Evolutionary conservation across 2,329 filamentous ascomycete species (phyloP), one percentile per base, ranked within the genome.

Genomic region (Leptosphaerulina australis): DNA sequence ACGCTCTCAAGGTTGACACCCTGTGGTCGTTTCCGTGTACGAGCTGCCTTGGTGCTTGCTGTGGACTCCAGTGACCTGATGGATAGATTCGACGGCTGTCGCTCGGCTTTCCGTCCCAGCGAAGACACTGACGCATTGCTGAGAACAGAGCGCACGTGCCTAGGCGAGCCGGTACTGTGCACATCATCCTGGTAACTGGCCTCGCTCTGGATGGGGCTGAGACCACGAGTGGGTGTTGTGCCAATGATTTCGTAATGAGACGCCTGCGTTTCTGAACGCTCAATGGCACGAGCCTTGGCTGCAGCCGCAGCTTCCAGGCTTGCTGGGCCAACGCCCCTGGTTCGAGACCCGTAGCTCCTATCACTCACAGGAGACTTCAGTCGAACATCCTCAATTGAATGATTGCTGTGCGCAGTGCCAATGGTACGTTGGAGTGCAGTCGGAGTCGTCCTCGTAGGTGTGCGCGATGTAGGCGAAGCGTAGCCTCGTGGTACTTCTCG

Each of bases 181-280:
- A 55, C 46, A 17, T 65, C 67, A 15, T 70, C 67, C 21, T 59
- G 60, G 64, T 91, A 93, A 55, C 92, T 94, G 9, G 91, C 93
- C 12, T 96, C 90, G 63, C 92, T 97, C 60, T 94, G 92, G 52
- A 96, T 92, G 0, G 93, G 93, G 67, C 92, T 97, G 38, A 95
- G 75, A 9, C 86, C 87, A 31, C 89, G 87, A 31, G 81, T 59
- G 3, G 69, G 64, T 2, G 64, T 67, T 5, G 68, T 56, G 15
- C 66, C 66, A 4, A 63, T 67, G 44, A 72, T 69, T 38, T 73
- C 70, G 44, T 68, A 72, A 37, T 70, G 68, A n/a, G 70, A 71
- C 4, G 64, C 60, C 28, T 69, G 69, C n/a, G 67, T 64, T 31
- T 67, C 58, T 8, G 60, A 57, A 22, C 60, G 63, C 54, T 72